Base-by-base conservation (phyloP, 192 early-diverging fungal genomes). In the Podila epigama region DNA sequence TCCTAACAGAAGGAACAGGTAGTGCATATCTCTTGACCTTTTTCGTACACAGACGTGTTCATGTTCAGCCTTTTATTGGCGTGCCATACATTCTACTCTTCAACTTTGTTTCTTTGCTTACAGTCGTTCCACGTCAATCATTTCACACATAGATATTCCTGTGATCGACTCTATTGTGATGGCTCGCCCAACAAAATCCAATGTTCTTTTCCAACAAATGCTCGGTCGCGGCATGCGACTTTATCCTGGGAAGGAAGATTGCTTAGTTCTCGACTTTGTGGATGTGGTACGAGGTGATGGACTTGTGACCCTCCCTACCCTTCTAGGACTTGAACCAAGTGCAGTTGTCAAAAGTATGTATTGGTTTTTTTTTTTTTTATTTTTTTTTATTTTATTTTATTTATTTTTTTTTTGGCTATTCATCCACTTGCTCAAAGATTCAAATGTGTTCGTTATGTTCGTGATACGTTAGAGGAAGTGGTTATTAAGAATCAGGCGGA, bases 181-280 rank as follows among this genome's bases (percentile, higher is more conserved):
- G 84, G 92, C 92, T 1, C 73, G 94, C 4, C 97, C 95, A 1
- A 98, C 97, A 10, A 81, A 84, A 32, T 95, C 93, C 37, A 77
- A 85, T n/a, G 89, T 89, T 28, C 84, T 98, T 58, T 91, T 97
- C 83, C 92, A 94, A 62, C 97, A 98, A 82, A 98, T 98, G 97
- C 70, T 98, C 36, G 97, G 97, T 13, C 89, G 97, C 31, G 97
- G 97, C 1, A 85, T 98, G 88, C 85, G 96, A 3, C 51, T 86
- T 13, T 63, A 69, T 53, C 60, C 71, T 13, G 84, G 69, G 1
- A 98, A 98, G 71, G 60, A 73, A 3, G 84, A 94, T 61, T 97
- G 97, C 61, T 72, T 95, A 27, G 85, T 96, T 0, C 68, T 97
- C 31, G 97, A 98, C 66, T 92, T 96, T 81, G 89, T 93, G 42